phyloP scores from a whole-genome alignment of 2,329 filamentous ascomycete genomes.

The Mycocentrospora acerina region DNA sequence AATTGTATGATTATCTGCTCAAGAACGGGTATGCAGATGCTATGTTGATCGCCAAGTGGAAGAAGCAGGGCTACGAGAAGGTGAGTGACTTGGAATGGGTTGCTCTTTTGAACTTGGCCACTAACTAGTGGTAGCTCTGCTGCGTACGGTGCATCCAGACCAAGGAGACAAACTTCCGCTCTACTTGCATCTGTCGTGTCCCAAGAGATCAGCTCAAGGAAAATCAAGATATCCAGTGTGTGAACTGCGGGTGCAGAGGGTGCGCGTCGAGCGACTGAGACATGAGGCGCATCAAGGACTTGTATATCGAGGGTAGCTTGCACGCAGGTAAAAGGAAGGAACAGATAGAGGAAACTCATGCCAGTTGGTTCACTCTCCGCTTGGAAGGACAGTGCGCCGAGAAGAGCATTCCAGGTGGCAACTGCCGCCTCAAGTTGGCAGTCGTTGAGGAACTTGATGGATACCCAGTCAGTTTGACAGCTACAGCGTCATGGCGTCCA shows the following conservation, averaged over 20 bases:
- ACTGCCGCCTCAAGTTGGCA: too few relatives aligned
- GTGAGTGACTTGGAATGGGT: too few relatives aligned
- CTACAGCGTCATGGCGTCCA: too few relatives aligned
- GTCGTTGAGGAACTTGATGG: neutral
- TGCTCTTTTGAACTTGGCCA: neutral
- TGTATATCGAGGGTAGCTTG: too few relatives aligned
- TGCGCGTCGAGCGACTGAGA: constrained; percentile 79
- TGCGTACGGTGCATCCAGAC: constrained; percentile 96
- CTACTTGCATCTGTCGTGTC: constrained; percentile 95
- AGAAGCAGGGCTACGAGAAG: constrained; percentile 99
- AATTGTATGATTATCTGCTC: constrained; percentile 91
- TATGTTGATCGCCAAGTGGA: constrained; percentile 98
- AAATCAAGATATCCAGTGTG: constrained; percentile 86
- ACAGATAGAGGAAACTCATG: neutral
- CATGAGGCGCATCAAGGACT: too few relatives aligned
- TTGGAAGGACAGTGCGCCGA: too few relatives aligned
- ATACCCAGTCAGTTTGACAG: neutral
- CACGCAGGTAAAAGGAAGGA: neutral
- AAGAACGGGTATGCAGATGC: constrained; percentile 97
- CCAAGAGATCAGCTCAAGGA: constrained; percentile 88
- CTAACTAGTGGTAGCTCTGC: constrained; percentile 64
- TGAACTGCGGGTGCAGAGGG: constrained; percentile 90
- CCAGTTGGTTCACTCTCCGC: neutral
- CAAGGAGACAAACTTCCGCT: constrained; percentile 99
- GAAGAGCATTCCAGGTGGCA: neutral